Evolutionary conservation across 83 land plant genomes (phyloP).

Genomic region (Picea engelmannii): DNA sequence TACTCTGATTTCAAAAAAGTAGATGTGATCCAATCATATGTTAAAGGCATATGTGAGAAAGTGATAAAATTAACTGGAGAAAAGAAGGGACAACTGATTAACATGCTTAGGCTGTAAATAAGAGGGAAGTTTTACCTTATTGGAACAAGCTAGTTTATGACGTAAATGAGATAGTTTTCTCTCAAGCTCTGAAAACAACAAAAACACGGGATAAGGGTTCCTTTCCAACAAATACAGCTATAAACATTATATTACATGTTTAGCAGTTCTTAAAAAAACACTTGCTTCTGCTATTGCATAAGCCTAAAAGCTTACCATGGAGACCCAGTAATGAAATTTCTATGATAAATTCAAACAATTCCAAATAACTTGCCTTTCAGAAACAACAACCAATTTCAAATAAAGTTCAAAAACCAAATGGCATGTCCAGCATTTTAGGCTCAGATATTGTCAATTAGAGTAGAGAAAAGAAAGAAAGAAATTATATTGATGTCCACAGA

Average conservation of each 20-base stretch:
- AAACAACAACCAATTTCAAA: background rate
- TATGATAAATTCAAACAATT: background rate
- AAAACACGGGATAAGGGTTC: background rate
- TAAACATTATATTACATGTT: background rate
- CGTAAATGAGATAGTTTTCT: background rate
- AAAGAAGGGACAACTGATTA: background rate
- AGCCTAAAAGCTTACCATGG: too few species aligned
- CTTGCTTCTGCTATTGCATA: too few species aligned
- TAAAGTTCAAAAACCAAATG: background rate
- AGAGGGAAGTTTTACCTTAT: background rate
- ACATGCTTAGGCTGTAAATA: background rate
- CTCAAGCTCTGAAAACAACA: conserved; percentile 14
- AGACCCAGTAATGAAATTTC: too few species aligned
- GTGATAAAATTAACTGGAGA: too few species aligned
- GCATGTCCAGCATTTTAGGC: too few species aligned
- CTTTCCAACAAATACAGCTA: background rate
- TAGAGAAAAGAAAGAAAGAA: too few species aligned
- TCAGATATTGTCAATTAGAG: too few species aligned
- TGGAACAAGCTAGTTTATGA: conserved; percentile 2
- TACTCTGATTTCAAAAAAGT: too few species aligned
- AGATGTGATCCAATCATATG: too few species aligned
- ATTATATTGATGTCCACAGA: too few species aligned
- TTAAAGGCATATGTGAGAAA: too few species aligned
- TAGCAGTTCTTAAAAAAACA: too few species aligned
- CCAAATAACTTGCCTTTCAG: background rate